Base-by-base conservation (phyloP, 1,284 basidiomycete species). In the Sphaerobolus stellatus region DNA sequence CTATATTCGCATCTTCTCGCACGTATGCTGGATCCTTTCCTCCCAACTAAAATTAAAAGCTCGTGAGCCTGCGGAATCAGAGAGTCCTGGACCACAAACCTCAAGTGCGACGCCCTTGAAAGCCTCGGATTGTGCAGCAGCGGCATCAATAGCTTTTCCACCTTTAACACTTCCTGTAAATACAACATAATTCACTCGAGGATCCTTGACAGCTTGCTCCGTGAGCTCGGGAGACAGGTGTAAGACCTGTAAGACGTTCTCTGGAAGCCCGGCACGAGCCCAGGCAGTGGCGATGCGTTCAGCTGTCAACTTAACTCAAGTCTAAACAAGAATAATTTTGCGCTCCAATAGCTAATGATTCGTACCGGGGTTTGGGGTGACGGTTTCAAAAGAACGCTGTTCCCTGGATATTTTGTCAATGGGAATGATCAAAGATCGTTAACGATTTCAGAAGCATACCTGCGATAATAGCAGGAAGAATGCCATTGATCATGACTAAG, bases 11-110 rank as follows among this genome's bases (percentile, higher is more conserved):
- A 66, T 98, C 94, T 1, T 80, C 72, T 28, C 93, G 79, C 6
- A 98, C 94, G 64, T 97, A 98, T 1, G 95, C 95, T 6, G 95
- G 92, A 66, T 98, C 94, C 71, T 98, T 98, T 1, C 95, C 95
- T 4, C 95, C 95, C 16, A 98, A 82, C 86, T 98, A 75, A 63
- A 59, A 48, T 34, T 40, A 48, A 29, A 49, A 38, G 7, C 38
- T 52, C 43, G 27, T n/a, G n/a, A 24, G 16, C 9, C 3, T 40
- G 48, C 9, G 24, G 9, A 38, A 13, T 18, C 22, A 38, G 16
- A 45, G 13, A 22, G 22, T 25, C 40, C 8, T n/a, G 30, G 24
- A 11, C 34, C 16, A 56, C 68, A 44, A 61, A 87, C 87, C 78
- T 91, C 91, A 29, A 91, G 74, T 0, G 77, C 87, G 34, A 89